Conservation (phyloP, 179 eudicot genomes). For the Vitellaria paradoxa region DNA sequence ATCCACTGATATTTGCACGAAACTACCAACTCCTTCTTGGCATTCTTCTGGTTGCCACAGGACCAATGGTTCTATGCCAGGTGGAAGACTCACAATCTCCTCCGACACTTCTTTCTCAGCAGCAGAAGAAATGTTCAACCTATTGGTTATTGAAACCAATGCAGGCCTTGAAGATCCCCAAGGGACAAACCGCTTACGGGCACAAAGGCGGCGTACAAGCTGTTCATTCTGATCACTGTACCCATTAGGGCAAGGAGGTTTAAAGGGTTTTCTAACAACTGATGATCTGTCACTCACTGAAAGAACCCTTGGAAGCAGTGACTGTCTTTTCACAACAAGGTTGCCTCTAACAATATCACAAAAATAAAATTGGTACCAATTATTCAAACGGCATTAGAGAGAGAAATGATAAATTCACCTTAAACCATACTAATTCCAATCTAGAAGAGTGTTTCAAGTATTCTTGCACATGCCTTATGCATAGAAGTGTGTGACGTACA, state of each 20-base stretch:
- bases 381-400: background rate
- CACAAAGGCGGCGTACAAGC: conserved; percentile 67
- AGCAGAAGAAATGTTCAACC: conserved; percentile 26
- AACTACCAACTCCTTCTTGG: conserved; percentile 29
- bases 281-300: conserved; percentile 72
- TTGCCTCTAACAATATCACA: conserved; percentile 47
- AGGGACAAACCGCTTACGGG: conserved; percentile 89
- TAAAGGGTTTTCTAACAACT: conserved; percentile 72
- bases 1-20: conserved; percentile 59
- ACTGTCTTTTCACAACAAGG: conserved; percentile 71
- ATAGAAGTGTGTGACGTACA: background rate
- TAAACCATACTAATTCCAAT: background rate
- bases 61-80: conserved; percentile 77
- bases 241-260: conserved; percentile 69
- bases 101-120: conserved; percentile 41
- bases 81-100: conserved; percentile 60
- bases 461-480: too few species aligned
- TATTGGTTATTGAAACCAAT: conserved; percentile 36
- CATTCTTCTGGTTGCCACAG: conserved; percentile 84
- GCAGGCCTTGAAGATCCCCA: conserved; percentile 79
- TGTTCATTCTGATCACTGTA: conserved; percentile 49
- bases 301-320: conserved; percentile 82
- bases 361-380: background rate
- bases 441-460: background rate
- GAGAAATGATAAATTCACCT: background rate